Percentiles rank a stretch among this genome's conserved stretches.
Evolutionary conservation across 75 land plant species (phyloP).

Genomic region (Sequoia sempervirens): DNA sequence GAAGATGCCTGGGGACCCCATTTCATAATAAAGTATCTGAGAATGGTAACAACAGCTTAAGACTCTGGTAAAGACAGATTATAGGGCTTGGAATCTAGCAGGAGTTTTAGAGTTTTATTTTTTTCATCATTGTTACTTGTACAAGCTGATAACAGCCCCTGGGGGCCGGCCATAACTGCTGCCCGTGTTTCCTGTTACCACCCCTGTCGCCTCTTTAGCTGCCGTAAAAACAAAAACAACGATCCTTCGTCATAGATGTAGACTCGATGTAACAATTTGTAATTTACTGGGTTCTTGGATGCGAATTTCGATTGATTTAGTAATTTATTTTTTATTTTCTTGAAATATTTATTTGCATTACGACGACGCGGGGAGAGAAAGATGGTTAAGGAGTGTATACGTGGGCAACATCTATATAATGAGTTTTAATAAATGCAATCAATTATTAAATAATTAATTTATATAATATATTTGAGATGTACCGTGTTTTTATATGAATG

Average conservation of each 20-base stretch:
- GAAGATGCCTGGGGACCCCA: background rate
- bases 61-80: background rate
- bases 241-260: background rate
- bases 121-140: background rate
- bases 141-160: background rate
- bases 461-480: too few relatives aligned
- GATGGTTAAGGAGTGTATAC: background rate
- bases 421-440: too few relatives aligned
- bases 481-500: too few relatives aligned
- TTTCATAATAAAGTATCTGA: background rate
- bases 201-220: background rate
- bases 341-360: background rate
- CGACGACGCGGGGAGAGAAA: background rate
- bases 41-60: slow-evolving; percentile 1
- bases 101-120: background rate
- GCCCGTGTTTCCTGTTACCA: background rate
- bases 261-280: background rate
- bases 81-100: background rate
- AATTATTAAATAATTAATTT: too few relatives aligned
- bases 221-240: background rate
- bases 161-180: background rate
- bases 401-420: too few relatives aligned
- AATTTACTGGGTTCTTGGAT: background rate
- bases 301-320: background rate
- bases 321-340: background rate